A percentile compares a stretch with the other conserved stretches of the same genome.
Conservation (phyloP, 306 rosid genomes). For the Trichosanthes cucumerina region DNA sequence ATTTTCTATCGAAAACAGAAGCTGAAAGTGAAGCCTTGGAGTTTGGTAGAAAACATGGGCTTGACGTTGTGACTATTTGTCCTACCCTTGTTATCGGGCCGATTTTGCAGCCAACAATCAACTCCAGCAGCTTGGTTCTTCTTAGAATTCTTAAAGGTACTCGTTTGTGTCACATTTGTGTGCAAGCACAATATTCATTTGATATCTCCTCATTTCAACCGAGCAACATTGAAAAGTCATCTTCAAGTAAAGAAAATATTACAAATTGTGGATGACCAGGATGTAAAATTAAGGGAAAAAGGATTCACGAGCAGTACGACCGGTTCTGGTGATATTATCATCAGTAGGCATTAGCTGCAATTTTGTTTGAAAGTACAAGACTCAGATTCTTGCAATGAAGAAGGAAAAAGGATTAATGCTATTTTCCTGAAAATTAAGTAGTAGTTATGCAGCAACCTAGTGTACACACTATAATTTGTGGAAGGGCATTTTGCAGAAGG, state of each 20-base stretch:
- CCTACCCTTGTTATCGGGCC: constrained; percentile 47
- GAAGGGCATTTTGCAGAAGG: constrained; percentile 24
- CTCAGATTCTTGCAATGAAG: neutral
- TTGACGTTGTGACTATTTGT: constrained; percentile 40
- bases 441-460: neutral
- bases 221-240: neutral
- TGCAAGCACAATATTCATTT: neutral
- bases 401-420: neutral
- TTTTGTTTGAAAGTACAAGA: neutral
- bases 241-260: neutral
- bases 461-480: neutral
- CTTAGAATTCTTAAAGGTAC: constrained; percentile 43
- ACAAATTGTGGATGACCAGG: neutral
- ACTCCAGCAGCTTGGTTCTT: constrained; percentile 48
- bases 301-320: neutral
- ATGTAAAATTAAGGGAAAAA: neutral
- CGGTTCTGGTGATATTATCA: neutral
- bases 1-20: constrained; percentile 55
- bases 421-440: neutral
- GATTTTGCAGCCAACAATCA: constrained; percentile 43
- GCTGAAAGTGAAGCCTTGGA: constrained; percentile 60
- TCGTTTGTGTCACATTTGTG: neutral
- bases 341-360: neutral
- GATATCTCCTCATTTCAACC: neutral
- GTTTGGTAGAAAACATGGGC: constrained; percentile 42